Conservation (phyloP, 1,284 basidiomycete genomes). For the Leccinum holopus region DNA sequence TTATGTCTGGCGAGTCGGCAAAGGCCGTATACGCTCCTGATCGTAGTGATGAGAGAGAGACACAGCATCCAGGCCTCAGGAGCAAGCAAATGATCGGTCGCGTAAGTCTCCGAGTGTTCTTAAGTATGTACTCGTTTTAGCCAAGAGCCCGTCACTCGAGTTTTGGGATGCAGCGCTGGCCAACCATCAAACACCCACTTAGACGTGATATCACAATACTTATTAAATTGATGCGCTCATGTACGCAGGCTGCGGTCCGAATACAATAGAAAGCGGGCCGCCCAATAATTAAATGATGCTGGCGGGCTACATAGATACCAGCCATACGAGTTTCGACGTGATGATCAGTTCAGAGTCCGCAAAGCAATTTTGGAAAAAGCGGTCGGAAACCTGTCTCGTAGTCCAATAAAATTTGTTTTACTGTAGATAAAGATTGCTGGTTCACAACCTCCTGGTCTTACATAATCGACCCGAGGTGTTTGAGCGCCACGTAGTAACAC, state of each 20-base stretch:
- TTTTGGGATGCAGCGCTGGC: neutral
- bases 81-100: neutral
- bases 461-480: too few species aligned
- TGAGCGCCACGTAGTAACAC: too few species aligned
- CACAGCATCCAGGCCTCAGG: neutral
- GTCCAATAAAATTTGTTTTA: neutral
- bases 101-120: neutral
- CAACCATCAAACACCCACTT: neutral
- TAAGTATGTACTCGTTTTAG: neutral
- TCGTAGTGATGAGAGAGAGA: neutral
- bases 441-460: too few species aligned
- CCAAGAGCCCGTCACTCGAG: neutral
- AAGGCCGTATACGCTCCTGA: conserved; percentile 2
- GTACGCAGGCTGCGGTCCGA: neutral
- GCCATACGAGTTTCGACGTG: neutral
- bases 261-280: neutral
- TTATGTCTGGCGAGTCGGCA: conserved; percentile 12
- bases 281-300: neutral
- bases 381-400: neutral
- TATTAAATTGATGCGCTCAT: neutral
- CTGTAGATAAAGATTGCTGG: too few species aligned
- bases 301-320: neutral
- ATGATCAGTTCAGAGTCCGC: neutral
- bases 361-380: neutral
- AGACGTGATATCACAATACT: neutral